A percentile compares a stretch with the other conserved stretches of the same genome.
Evolutionary conservation across 192 early-diverging fungal genomes (phyloP).

Genomic region (Dissophora globulifera): DNA sequence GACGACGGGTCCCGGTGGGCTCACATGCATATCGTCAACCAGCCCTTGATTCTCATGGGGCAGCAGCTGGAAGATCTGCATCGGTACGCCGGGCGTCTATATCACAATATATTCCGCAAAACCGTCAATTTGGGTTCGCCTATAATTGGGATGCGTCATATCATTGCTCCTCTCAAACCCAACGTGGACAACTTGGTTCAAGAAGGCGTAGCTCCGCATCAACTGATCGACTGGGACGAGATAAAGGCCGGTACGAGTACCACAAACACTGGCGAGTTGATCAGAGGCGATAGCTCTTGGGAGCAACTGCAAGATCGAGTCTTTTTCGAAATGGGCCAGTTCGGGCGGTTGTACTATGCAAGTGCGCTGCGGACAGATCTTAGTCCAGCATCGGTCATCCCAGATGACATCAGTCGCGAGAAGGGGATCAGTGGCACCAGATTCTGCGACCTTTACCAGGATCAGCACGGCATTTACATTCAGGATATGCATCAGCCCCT

Average conservation of each 20-base stretch:
- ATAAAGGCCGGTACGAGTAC: background rate
- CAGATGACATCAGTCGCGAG: background rate
- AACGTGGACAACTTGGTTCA: background rate
- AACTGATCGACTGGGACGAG: conserved; percentile 19
- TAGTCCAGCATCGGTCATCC: conserved; percentile 5
- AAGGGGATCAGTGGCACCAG: background rate
- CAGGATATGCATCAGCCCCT: conserved; percentile 1
- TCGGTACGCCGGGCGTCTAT: background rate
- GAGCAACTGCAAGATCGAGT: conserved; percentile 40
- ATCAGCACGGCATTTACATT: background rate
- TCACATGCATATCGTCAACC: background rate
- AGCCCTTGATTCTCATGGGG: background rate
- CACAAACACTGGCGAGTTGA: background rate
- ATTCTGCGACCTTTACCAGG: conserved; percentile 2
- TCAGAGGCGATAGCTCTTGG: conserved; percentile 21
- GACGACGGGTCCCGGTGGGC: background rate
- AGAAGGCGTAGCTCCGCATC: background rate
- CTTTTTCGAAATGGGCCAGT: conserved; percentile 54
- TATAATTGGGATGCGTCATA: conserved; percentile 3
- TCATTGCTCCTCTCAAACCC: conserved; percentile 13
- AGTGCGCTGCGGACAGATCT: conserved; percentile 47
- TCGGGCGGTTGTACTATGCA: conserved; percentile 53
- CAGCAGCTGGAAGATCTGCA: background rate
- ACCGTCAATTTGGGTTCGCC: conserved; percentile 9
- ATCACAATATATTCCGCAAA: conserved; percentile 1